Evolutionary conservation across 139 green algal genomes (phyloP).

Genomic region (Picochlorum sp.): DNA sequence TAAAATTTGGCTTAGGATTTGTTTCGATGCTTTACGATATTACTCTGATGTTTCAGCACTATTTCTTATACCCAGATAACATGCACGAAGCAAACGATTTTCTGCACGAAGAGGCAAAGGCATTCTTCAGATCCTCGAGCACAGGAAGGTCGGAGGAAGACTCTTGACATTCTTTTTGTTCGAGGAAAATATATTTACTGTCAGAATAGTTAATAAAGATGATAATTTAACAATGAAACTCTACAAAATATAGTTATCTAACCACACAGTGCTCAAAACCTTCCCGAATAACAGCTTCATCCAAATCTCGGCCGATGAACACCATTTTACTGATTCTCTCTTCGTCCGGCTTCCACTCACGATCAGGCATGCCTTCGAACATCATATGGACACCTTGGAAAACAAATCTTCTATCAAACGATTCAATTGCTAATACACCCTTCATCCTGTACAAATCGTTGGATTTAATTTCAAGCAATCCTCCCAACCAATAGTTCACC

Average conservation of each 20-base stretch:
- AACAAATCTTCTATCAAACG: slow-evolving; percentile 66
- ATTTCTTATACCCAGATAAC: slow-evolving; percentile 20
- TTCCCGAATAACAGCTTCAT: slow-evolving; percentile 29
- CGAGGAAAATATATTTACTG: too few relatives aligned
- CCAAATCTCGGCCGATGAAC: slow-evolving; percentile 73
- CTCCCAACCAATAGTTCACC: slow-evolving; percentile 88
- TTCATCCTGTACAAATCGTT: slow-evolving; percentile 97
- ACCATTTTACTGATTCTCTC: slow-evolving; percentile 63
- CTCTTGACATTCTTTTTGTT: too few relatives aligned
- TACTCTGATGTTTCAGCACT: slow-evolving; percentile 56
- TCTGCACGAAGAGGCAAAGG: too few relatives aligned
- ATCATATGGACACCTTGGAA: slow-evolving; percentile 92
- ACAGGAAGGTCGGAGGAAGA: too few relatives aligned
- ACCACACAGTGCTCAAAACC: slow-evolving; percentile 58
- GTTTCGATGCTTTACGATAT: slow-evolving; percentile 43
- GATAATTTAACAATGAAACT: too few relatives aligned
- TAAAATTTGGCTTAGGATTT: slow-evolving; percentile 51
- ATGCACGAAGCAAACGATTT: too few relatives aligned
- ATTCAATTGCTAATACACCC: slow-evolving; percentile 74
- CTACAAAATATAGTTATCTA: too few relatives aligned
- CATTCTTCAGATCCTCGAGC: too few relatives aligned
- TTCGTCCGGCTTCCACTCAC: slow-evolving; percentile 62
- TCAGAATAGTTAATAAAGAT: too few relatives aligned
- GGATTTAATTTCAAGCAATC: slow-evolving; percentile 59
- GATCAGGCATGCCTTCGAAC: slow-evolving; percentile 81